Base-by-base conservation (phyloP, 192 early-diverging fungal genomes). In the Chytriomyces sp. region DNA sequence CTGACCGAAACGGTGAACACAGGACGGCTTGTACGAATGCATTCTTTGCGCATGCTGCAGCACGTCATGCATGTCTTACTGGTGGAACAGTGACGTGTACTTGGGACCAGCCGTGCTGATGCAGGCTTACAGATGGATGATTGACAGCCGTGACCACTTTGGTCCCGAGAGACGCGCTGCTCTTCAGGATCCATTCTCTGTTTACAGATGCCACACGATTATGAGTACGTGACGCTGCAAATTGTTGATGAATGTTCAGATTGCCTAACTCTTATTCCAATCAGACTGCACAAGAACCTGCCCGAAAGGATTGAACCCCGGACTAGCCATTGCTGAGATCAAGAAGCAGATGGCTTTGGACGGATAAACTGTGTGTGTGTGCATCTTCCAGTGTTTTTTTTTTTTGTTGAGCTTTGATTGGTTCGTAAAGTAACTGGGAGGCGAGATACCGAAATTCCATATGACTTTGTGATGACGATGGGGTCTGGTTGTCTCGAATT, bases 51-150 rank as follows among this genome's bases (percentile, higher is more conserved):
- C 95, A 50, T 98, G 96, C 87, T 98, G 96, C 85, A 97, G 95
- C 6, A 98, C 96, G 35, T 92, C 94, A 20, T 98, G 96, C 87
- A 94, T 94, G 43, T 92, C 91, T 76, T 96, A 98, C 89, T 98
- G 95, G 95, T 98, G 96, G 95, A 97, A 97, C 89, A 87, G 64
- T 50, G 86, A 87, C 75, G 82, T 81, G 50, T 98, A 98, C 83
- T 89, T 98, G 26, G 97, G 97, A 64, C 97, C 97, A 20, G 94
- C 97, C 47, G 93, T 98, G 18, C 88, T 98, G 66, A 92, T 98
- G 89, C 95, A 97, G 89, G 94, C 95, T 64, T 98, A 98, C 88
- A 94, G 97, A 81, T 98, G 97, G 97, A 98, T 98, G 93, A 90
- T 91, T 70, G 97, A 98, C 84, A 93, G 92, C 59, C 93, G 97